Evolutionary conservation across 108 stramenopile species (phyloP), one percentile per base, ranked within the genome.

Genomic region (Pseudonitzschia pungens): DNA sequence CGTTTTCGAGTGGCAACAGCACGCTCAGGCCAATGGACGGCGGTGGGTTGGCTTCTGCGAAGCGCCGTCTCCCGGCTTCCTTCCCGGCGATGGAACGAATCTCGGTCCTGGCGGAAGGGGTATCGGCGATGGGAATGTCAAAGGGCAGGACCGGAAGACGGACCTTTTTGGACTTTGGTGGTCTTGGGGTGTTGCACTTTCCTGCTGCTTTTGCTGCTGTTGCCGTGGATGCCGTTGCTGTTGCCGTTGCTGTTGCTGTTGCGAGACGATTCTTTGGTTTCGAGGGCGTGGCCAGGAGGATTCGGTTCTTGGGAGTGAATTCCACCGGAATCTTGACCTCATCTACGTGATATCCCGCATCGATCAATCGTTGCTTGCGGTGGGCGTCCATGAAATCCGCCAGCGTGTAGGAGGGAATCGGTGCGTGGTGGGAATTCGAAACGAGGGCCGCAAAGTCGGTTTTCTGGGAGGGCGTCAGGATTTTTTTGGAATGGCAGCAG

Each of bases 271-370:
- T n/a, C n/a, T n/a, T n/a, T n/a, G n/a, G n/a, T n/a, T n/a, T n/a
- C n/a, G 76, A n/a, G n/a, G 87, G 85, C 65, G 40, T 45, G 15
- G 75, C 76, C 45, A 89, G 51, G 24, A 89, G 77, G 36, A 89
- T 73, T 7, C 84, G 70, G 77, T 89, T 89, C 68, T 86, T 86
- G 0, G 72, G 78, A 11, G 85, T 89, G 52, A 89, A 83, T 21
- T 77, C 72, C 16, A 69, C 32, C 0, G 88, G 88, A 53, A 89
- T 73, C 21, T 20, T 65, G 20, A 67, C 72, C 63, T 83, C 82
- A 1, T 2, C 29, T 10, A 88, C 84, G 22, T 62, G 32, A 42
- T 75, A 83, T 29, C 85, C 85, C 0, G 84, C 78, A 53, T 84
- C 77, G 20, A 74, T 22, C 50, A 89, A 60, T 1, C 81, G 79